Evolutionary conservation across 352 stramenopile genomes (phyloP).

Genomic region (Pythium rishiriense): DNA sequence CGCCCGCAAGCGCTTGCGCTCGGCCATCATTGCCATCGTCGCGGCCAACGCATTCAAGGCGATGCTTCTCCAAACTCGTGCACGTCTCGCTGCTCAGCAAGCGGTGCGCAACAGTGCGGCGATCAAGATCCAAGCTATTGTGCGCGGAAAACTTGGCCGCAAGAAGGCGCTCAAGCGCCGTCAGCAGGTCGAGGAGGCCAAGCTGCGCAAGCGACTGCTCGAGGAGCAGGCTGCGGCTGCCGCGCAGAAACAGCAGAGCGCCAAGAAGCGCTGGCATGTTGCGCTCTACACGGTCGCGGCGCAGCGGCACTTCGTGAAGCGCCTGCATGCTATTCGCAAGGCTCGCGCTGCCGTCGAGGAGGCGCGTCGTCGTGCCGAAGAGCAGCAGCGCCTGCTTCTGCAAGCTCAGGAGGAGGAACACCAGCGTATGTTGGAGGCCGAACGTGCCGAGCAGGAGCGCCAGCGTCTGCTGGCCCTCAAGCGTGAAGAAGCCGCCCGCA

Average conservation of each 20-base stretch:
- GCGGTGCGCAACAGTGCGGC: slow-evolving; percentile 36
- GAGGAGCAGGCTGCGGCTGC: slow-evolving; percentile 68
- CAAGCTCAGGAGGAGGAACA: slow-evolving; percentile 75
- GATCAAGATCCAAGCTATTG: slow-evolving; percentile 77
- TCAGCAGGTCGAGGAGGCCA: slow-evolving; percentile 72
- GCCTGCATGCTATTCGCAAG: slow-evolving; percentile 83
- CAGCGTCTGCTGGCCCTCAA: slow-evolving; percentile 61
- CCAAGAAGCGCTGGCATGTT: slow-evolving; percentile 78
- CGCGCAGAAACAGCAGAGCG: slow-evolving; percentile 72
- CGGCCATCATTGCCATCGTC: slow-evolving; percentile 60
- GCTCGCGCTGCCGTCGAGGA: slow-evolving; percentile 76
- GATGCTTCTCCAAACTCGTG: slow-evolving; percentile 50
- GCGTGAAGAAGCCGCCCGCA: slow-evolving; percentile 48
- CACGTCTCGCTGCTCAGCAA: slow-evolving; percentile 38
- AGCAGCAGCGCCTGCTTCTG: slow-evolving; percentile 62
- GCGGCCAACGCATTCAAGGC: slow-evolving; percentile 73
- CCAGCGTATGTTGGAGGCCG: slow-evolving; percentile 48
- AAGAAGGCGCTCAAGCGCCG: slow-evolving; percentile 67
- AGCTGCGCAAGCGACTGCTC: slow-evolving; percentile 73
- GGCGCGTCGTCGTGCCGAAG: slow-evolving; percentile 63
- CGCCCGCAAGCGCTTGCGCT: slow-evolving; percentile 72
- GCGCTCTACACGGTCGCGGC: slow-evolving; percentile 68
- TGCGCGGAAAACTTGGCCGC: slow-evolving; percentile 78
- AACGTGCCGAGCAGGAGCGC: slow-evolving; percentile 67
- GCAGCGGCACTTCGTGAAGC: slow-evolving; percentile 78